These are phyloP conservation scores for Castanea crenata DNA, from an alignment of 306 rosid species.

Conservation along the genomic window DNA sequence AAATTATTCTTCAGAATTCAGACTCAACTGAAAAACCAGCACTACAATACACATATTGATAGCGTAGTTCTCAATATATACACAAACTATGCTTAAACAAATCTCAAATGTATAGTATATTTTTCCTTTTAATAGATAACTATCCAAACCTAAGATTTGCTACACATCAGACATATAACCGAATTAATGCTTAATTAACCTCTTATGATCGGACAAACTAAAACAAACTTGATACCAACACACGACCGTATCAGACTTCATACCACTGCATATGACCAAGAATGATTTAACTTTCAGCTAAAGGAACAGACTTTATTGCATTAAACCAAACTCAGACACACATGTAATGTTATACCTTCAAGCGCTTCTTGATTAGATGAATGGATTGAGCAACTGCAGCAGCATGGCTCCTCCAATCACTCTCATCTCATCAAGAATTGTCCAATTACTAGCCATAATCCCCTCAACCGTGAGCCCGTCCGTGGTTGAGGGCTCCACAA, in stretches of 20 bases:
- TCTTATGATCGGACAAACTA: not conserved
- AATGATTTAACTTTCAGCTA: not conserved
- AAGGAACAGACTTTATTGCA: not conserved
- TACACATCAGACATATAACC: not conserved
- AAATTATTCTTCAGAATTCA: not conserved
- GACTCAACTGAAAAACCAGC: conserved; percentile 1
- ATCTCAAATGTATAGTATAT: not conserved
- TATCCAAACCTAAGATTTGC: not conserved
- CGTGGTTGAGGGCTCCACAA: conserved; percentile 54
- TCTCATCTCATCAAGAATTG: conserved; percentile 59
- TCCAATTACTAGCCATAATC: conserved; percentile 62
- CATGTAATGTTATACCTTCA: conserved; percentile 47
- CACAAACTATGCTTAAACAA: not conserved
- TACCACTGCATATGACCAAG: too few species aligned
- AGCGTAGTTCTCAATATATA: not conserved
- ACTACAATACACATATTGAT: not conserved
- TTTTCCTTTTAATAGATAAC: not conserved
- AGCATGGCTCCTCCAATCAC: conserved; percentile 94
- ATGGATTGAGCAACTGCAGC: conserved; percentile 81
- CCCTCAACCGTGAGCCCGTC: conserved; percentile 77
- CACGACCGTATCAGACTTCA: not conserved
- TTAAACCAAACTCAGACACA: not conserved
- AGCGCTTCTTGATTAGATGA: conserved; percentile 75
- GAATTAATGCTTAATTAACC: not conserved
- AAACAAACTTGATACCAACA: not conserved